phyloP scores from a whole-genome alignment of 2,329 filamentous ascomycete genomes.

The Xylaria sp. region DNA sequence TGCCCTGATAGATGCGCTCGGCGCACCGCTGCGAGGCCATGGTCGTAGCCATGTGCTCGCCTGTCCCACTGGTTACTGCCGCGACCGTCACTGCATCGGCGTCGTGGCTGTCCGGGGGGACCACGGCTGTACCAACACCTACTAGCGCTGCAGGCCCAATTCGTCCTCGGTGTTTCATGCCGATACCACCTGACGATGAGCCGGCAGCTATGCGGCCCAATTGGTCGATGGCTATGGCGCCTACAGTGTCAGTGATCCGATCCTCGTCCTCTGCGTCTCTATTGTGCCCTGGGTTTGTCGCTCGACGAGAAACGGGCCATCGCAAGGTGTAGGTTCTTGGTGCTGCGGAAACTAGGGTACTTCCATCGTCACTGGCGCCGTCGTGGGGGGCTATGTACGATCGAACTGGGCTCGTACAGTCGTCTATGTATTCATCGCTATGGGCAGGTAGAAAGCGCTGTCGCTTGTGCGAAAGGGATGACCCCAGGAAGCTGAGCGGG shows the following conservation, averaged over 20 bases:
- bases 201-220: slow-evolving; percentile 90
- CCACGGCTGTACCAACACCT: slow-evolving; percentile 87
- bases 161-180: slow-evolving; percentile 95
- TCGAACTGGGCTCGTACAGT: not conserved
- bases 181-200: slow-evolving; percentile 96
- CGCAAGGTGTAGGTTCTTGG: not conserved
- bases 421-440: slow-evolving; percentile 24
- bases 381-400: slow-evolving; percentile 37
- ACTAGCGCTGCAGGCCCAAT: slow-evolving; percentile 93
- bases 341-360: not conserved
- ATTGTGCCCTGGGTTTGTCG: not conserved
- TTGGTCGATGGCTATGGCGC: slow-evolving; percentile 90
- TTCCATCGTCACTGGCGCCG: slow-evolving; percentile 31
- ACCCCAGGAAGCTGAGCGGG: slow-evolving; percentile 44
- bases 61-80: slow-evolving; percentile 90
- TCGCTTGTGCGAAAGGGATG: slow-evolving; percentile 36
- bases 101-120: slow-evolving; percentile 80
- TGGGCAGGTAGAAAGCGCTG: slow-evolving; percentile 30
- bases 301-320: no score
- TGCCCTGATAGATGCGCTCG: slow-evolving; percentile 81
- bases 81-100: slow-evolving; percentile 76
- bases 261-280: slow-evolving; percentile 57
- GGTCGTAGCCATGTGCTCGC: slow-evolving; percentile 97
- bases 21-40: slow-evolving; percentile 90
- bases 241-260: slow-evolving; percentile 89